A percentile compares a stretch with the other conserved stretches of the same genome.
Conservation (phyloP, 2,329 filamentous ascomycete species). For the Penicillium aurantiogriseum region DNA sequence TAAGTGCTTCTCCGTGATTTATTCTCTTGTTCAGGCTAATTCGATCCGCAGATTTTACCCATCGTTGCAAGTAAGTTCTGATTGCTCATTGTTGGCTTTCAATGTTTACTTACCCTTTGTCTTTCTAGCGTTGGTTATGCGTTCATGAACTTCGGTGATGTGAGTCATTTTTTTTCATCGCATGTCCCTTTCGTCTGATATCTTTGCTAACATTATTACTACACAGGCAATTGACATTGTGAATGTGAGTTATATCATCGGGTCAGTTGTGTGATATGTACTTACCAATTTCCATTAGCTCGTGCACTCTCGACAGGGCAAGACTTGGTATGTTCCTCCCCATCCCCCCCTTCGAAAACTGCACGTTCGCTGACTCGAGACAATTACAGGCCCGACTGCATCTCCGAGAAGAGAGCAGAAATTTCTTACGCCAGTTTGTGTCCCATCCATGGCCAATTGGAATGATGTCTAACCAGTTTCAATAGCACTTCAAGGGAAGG, state of each 20-base stretch:
- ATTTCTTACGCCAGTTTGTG: slow-evolving; percentile 90
- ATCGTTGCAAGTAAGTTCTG: slow-evolving; percentile 72
- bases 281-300: slow-evolving; percentile 55
- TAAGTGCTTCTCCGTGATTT: slow-evolving; percentile 24
- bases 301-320: slow-evolving; percentile 66
- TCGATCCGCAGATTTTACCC: slow-evolving; percentile 63
- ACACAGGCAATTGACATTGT: slow-evolving; percentile 69
- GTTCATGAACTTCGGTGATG: slow-evolving; percentile 90
- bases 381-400: slow-evolving; percentile 63
- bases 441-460: not conserved
- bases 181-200: not conserved
- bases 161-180: slow-evolving; percentile 44
- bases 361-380: slow-evolving; percentile 31
- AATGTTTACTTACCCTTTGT: not conserved
- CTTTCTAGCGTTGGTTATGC: slow-evolving; percentile 80
- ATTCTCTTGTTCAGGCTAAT: not conserved
- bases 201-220: slow-evolving; percentile 38
- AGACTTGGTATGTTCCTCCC: slow-evolving; percentile 58
- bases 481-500: slow-evolving; percentile 82
- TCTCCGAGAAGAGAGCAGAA: slow-evolving; percentile 72
- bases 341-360: slow-evolving; percentile 9
- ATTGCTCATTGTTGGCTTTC: not conserved
- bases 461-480: slow-evolving; percentile 26
- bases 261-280: not conserved
- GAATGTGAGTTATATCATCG: slow-evolving; percentile 50